Base-by-base conservation (phyloP, 148 eudicot genomes). In the Camellia sinensis region DNA sequence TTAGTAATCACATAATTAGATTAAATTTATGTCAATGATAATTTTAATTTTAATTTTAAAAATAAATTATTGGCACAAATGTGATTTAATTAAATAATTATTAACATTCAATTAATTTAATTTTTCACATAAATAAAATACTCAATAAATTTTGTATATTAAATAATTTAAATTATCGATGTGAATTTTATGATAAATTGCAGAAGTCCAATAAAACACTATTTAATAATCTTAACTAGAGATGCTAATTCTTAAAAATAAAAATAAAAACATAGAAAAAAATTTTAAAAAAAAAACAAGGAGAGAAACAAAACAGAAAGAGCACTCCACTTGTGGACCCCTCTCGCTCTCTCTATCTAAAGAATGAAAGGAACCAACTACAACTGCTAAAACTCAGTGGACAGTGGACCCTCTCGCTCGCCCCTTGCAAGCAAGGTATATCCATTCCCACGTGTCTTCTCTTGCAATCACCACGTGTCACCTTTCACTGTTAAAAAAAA, bases 371-470 rank as follows among this genome's bases (percentile, higher is more conserved):
- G 71, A 17, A 46, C 41, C 65, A 61, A 82, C 54, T 73, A 67
- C 37, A 29, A 29, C 37, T 29, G 61, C 54, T 17, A 5, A 9
- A 77, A 3, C 3, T 29, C 37, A 29, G 37, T 15, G 88, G 82
- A 84, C 37, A 29, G 37, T 15, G 88, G 82, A 84, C 84, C 88
- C 90, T 82, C 78, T 29, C 53, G 71, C 43, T 83, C 81, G 67
- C 88, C 71, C 77, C 85, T 68, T 76, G 71, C 93, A 90, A 87
- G 96, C 92, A 92, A 92, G 50, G 96, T 82, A 92, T 90, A 86
- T 84, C 85, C 72, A 44, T 41, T 40, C 65, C 29, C 61, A 85
- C 89, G 89, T 87, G 89, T 80, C 94, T 74, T 77, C 70, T 56
- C 65, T 7, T 56, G 17, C 2, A 41, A 1, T 63, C 68, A 22